Base-by-base conservation (phyloP, 1,139 yeast species). In the Hyphopichia pseudoburtonii region DNA sequence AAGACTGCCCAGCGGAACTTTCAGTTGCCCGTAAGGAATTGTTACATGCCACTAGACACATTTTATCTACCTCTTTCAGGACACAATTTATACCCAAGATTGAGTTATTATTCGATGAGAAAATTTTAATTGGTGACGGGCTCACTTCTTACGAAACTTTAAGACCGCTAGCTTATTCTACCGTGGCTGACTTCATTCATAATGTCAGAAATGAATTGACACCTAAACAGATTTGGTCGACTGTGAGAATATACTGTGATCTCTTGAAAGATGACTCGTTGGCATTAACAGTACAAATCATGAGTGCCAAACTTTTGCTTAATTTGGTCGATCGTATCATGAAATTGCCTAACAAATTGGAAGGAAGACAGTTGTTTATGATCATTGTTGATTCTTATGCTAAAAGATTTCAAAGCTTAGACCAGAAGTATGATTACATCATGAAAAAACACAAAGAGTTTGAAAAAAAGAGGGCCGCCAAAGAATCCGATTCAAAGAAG, bases 1-100 rank as follows among this genome's bases (percentile, higher is more conserved):
- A 89, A 58, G 98, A 94, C 57, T 92, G 97, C 56, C 98, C 99
- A 4, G 84, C 95, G n/a, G 97, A 92, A 57, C 69, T 89, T 34
- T 86, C 96, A 2, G 83, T 90, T 4, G 96, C 97, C 0, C 72
- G 98, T 52, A 89, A 92, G 56, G 99, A 94, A 60, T 66, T 94
- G 33, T 68, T 94, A 29, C 97, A 92, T 47, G 97, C 97, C 0
- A 88, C 96, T 4, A 76, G 98, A 53, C 98, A 94, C 54, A 88
- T 94, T 17, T 66, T 94, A 37, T 86, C 96, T 4, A 90, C 97
- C 0, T 89, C 90, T 18, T 87, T 87, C 56, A 76, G 96, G 46
- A 69, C 80, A 2, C 76, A 87, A 30, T 94, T 94, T 55, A 72
- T 92, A 33, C 89, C 97, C 2, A 88, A 90, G 51, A 79, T 92